Percentiles rank a stretch among this genome's conserved stretches.
These are phyloP conservation scores for Backusella macrospora DNA, from an alignment of 192 early-diverging fungal species.

Conservation along the genomic window DNA sequence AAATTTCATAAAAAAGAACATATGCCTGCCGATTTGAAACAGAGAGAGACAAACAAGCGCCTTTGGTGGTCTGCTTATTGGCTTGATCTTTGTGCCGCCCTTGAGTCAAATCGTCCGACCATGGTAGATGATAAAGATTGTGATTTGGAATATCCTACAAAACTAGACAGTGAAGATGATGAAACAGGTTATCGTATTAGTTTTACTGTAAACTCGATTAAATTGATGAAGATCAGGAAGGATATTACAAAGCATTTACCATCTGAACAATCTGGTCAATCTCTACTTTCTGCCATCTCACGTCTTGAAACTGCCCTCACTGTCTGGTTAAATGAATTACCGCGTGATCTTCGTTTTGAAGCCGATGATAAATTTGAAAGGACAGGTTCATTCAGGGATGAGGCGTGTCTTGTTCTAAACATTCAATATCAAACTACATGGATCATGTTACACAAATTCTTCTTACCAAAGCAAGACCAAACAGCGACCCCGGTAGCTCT, in stretches of 20 bases:
- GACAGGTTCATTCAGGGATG: conserved; percentile 41
- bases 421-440: conserved; percentile 47
- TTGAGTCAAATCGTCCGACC: conserved; percentile 46
- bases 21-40: conserved; percentile 34
- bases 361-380: conserved; percentile 30
- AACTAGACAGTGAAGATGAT: conserved; percentile 40
- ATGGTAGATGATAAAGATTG: conserved; percentile 51
- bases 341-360: conserved; percentile 39
- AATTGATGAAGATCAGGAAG: conserved; percentile 47
- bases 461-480: conserved; percentile 46
- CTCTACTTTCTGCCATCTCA: conserved; percentile 45
- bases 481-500: conserved; percentile 46
- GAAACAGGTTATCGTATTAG: conserved; percentile 43
- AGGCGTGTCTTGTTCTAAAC: conserved; percentile 45
- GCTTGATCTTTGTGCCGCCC: conserved; percentile 47
- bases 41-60: conserved; percentile 43
- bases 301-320: conserved; percentile 44
- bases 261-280: conserved; percentile 47
- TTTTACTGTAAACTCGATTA: conserved; percentile 45
- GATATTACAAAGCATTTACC: conserved; percentile 51
- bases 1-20: conserved; percentile 46
- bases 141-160: conserved; percentile 44
- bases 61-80: conserved; percentile 50
- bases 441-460: conserved; percentile 51
- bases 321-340: conserved; percentile 41